These are phyloP conservation scores for Phytophthora crassamura DNA, from an alignment of 352 stramenopile genomes.

Conservation along the genomic window DNA sequence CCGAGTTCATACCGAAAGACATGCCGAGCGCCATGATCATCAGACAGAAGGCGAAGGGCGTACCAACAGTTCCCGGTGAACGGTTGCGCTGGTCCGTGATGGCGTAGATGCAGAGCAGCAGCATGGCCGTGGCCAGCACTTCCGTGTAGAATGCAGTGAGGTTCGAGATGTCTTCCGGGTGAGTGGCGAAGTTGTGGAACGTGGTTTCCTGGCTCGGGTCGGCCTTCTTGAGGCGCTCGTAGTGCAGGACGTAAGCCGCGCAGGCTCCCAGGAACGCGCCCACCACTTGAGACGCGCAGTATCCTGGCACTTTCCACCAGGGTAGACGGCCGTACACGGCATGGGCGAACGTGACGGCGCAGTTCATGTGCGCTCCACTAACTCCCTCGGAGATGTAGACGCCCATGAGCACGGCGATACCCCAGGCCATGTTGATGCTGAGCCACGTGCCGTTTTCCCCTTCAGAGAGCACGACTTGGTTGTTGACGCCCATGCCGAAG, in stretches of 20 bases:
- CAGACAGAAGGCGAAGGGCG: conserved; percentile 30
- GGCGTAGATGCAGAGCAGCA: conserved; percentile 28
- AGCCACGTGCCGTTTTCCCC: conserved; percentile 30
- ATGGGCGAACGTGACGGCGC: conserved; percentile 46
- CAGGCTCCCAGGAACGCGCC: conserved; percentile 33
- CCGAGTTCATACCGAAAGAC: conserved; percentile 41
- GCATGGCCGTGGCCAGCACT: conserved; percentile 21
- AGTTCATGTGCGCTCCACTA: conserved; percentile 55
- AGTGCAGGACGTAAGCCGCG: conserved; percentile 22
- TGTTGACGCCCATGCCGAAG: conserved; percentile 34
- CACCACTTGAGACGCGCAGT: conserved; percentile 37
- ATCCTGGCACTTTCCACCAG: conserved; percentile 47
- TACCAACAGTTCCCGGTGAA: conserved; percentile 16
- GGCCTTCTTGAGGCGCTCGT: conserved; percentile 20
- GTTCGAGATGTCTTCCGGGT: conserved; percentile 15
- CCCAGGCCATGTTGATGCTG: conserved; percentile 44
- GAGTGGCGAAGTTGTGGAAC: conserved; percentile 19
- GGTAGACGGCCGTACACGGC: conserved; percentile 40
- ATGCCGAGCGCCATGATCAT: conserved; percentile 39
- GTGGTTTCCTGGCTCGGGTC: conserved; percentile 25
- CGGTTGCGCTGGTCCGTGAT: too few species aligned
- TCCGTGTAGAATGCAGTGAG: conserved; percentile 27
- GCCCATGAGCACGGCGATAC: conserved; percentile 53
- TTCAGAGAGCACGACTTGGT: conserved; percentile 24
- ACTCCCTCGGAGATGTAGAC: conserved; percentile 45